A percentile compares a stretch with the other conserved stretches of the same genome.
These are phyloP conservation scores for Sapria himalayana DNA, from an alignment of 345 rosid genomes.

Conservation along the genomic window DNA sequence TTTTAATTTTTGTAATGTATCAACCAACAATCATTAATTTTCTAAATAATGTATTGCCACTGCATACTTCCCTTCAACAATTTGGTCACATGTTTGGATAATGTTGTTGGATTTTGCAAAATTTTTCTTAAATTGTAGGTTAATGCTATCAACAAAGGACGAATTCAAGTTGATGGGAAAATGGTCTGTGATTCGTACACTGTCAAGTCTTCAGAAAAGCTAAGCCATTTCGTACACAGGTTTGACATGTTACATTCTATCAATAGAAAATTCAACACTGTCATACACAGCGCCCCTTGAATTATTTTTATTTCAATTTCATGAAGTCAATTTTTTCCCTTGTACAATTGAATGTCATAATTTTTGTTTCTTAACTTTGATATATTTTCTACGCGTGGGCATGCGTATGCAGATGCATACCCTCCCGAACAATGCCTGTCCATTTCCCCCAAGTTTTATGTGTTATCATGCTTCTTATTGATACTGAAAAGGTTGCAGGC, in stretches of 20 bases:
- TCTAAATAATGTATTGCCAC: constrained; percentile 1
- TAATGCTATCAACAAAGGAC: constrained; percentile 61
- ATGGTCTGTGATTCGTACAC: constrained; percentile 51
- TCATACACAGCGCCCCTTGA: neutral
- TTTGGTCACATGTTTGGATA: neutral
- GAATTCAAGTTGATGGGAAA: constrained; percentile 72
- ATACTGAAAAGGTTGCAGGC: constrained; percentile 40
- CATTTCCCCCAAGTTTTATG: too few species aligned
- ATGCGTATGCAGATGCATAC: too few species aligned
- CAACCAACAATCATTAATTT: too few species aligned
- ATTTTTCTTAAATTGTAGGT: too few species aligned
- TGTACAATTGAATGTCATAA: neutral
- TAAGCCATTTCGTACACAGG: constrained; percentile 87
- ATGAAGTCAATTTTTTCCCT: neutral
- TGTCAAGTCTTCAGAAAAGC: constrained; percentile 61
- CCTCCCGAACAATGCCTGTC: too few species aligned
- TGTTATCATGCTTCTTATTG: constrained; percentile 1
- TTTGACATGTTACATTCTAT: constrained; percentile 8
- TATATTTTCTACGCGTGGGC: too few species aligned
- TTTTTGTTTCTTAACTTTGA: too few species aligned
- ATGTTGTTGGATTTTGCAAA: neutral
- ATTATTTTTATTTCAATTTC: neutral
- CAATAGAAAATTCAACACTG: too few species aligned
- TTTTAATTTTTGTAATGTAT: too few species aligned
- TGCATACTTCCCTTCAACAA: neutral